Base-by-base conservation (phyloP, 2,329 filamentous ascomycete genomes). In the Aspergillus nomiae region DNA sequence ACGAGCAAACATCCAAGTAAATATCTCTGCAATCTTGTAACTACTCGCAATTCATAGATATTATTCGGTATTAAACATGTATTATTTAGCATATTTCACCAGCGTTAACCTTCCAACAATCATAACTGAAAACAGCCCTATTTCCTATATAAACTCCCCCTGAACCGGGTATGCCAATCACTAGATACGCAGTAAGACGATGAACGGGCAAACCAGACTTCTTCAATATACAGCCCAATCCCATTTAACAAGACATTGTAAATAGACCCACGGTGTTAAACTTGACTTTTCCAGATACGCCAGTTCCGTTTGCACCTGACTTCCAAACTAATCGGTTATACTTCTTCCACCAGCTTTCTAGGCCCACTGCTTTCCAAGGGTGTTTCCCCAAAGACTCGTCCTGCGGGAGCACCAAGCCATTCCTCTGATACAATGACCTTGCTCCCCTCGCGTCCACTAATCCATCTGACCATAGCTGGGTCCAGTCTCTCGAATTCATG, bases 361-460 rank as follows among this genome's bases (percentile, higher is more conserved):
- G 63, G 45, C 19, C 70, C 67, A 30, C 24, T 63, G 21, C 41
- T 51, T 56, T 41, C 59, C 26, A 66, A 56, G 12, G 63, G 48
- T 16, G 63, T 65, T 53, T 70, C 68, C 51, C 72, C 78, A 65
- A 82, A 82, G 16, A 78, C 61, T 54, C 73, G 74, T 9, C 78
- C 80, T 10, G 77, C 77, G 32, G 78, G 76, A 57, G 76, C 79
- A 2, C 78, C 81, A 51, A 83, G 62, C 80, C 82, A 83, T 71
- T 83, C 82, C 50, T 79, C 76, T 11, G 82, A 82, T 34, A 84
- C 78, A 32, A 74, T 76, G 43, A 84, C 63, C 62, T 66, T 75
- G 65, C 77, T 78, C 7, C 81, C 81, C 16, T 79, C 71, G 21
- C 71, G 70, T 57, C 74, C 76, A 65, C 77, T 81, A 43, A 82